These are phyloP conservation scores for Knoxdaviesia capensis DNA, from an alignment of 2,329 filamentous ascomycete species.

Conservation along the genomic window DNA sequence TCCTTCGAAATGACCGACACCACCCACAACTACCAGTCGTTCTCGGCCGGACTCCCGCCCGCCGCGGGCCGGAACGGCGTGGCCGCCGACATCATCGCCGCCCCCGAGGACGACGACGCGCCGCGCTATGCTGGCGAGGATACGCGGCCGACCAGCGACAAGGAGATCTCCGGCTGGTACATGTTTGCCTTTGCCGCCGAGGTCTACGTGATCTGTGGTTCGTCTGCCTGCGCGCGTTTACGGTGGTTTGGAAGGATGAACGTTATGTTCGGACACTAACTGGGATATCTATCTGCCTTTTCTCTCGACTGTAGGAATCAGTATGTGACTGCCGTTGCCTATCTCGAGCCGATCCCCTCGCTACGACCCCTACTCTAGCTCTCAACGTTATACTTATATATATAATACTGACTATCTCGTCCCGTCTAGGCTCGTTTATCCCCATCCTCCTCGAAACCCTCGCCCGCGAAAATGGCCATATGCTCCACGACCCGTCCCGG, in stretches of 20 bases:
- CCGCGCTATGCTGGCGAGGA: conserved; percentile 65
- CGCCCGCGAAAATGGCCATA: conserved; percentile 75
- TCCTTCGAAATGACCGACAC: no score
- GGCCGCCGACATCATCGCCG: background rate
- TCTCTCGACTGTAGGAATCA: conserved; percentile 8
- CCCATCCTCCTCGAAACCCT: conserved; percentile 89
- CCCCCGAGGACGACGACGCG: conserved; percentile 1
- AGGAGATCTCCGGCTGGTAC: conserved; percentile 88
- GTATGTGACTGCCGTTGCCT: conserved; percentile 7
- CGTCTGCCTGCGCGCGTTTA: conserved; percentile 12
- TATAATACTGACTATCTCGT: background rate
- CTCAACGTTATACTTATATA: background rate
- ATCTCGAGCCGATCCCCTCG: no score
- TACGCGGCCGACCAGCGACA: conserved; percentile 64
- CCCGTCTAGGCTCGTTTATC: conserved; percentile 60
- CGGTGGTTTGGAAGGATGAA: background rate
- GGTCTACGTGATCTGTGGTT: conserved; percentile 83
- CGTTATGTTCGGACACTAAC: background rate
- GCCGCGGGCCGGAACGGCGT: no score
- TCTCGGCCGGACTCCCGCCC: no score
- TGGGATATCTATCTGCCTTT: background rate
- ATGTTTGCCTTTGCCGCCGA: conserved; percentile 92
- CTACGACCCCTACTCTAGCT: background rate
- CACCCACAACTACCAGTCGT: no score
- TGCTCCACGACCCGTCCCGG: conserved; percentile 54